A percentile compares a stretch with the other conserved stretches of the same genome.
Conservation (phyloP, 2,329 filamentous ascomycete genomes). For the Ciborinia camelliae region DNA sequence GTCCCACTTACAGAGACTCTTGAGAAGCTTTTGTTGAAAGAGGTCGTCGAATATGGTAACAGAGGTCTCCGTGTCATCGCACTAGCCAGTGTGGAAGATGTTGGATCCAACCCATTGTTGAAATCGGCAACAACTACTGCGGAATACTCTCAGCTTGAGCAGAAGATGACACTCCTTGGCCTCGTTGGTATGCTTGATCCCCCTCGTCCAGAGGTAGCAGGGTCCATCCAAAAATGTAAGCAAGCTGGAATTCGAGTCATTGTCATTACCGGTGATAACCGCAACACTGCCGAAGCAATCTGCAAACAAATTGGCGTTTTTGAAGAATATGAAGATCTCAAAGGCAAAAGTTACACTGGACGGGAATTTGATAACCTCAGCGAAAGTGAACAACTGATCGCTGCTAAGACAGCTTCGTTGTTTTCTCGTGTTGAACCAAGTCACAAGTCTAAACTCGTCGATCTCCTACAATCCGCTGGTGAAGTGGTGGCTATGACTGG, state of each 20-base stretch:
- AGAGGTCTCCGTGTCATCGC: constrained; percentile 92
- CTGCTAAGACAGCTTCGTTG: constrained; percentile 79
- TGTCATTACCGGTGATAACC: constrained; percentile 97
- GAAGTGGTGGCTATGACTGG: constrained; percentile 99
- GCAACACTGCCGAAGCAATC: constrained; percentile 95
- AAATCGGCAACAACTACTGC: constrained; percentile 73
- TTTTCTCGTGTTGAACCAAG: constrained; percentile 95
- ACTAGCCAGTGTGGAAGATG: constrained; percentile 77
- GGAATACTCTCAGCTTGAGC: constrained; percentile 84
- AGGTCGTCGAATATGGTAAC: constrained; percentile 88
- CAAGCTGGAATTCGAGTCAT: constrained; percentile 94
- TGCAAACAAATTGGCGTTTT: constrained; percentile 97
- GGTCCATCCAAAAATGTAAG: constrained; percentile 83
- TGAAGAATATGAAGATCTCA: constrained; percentile 72
- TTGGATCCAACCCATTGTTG: constrained; percentile 66
- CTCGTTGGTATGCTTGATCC: constrained; percentile 96
- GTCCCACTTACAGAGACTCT: constrained; percentile 70
- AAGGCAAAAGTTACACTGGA: constrained; percentile 91
- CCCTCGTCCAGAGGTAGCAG: constrained; percentile 84
- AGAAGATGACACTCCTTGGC: constrained; percentile 90
- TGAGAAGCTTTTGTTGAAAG: constrained; percentile 65
- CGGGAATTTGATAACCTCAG: constrained; percentile 88
- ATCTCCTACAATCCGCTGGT: constrained; percentile 86
- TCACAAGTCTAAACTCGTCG: constrained; percentile 97
- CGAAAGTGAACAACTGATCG: constrained; percentile 74